phyloP scores from a whole-genome alignment of 192 early-diverging fungal genomes.

The Diversispora epigaea region DNA sequence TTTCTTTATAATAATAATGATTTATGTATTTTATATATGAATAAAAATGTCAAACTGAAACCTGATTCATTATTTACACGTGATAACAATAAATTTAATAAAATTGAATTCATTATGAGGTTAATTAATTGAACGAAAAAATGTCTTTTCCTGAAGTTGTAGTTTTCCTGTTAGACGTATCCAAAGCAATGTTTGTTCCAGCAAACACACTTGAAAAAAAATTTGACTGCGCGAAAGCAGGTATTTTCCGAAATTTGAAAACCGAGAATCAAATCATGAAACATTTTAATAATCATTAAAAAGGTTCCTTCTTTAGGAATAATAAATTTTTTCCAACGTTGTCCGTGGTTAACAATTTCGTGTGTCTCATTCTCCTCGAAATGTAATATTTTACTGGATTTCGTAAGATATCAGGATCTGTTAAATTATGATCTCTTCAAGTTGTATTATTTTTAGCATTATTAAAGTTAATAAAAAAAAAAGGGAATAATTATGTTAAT shows the following conservation, averaged over 20 bases:
- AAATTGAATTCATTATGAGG: no score
- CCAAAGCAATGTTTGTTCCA: background rate
- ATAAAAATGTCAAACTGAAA: no score
- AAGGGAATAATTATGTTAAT: no score
- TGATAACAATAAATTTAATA: no score
- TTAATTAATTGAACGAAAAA: background rate
- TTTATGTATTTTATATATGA: no score
- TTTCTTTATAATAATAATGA: no score
- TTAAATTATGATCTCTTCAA: background rate
- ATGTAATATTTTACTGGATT: conserved; percentile 4
- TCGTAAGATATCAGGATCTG: background rate
- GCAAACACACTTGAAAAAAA: conserved; percentile 9
- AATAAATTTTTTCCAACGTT: background rate
- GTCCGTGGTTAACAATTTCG: background rate
- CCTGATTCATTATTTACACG: no score
- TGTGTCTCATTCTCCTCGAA: background rate
- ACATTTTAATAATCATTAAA: no score
- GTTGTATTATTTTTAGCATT: background rate
- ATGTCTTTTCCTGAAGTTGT: background rate
- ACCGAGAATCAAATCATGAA: no score
- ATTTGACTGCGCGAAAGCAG: background rate
- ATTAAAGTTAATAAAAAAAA: background rate
- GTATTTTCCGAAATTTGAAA: background rate
- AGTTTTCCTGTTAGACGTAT: conserved; percentile 9
- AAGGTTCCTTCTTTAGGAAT: background rate